Conservation (phyloP, 495 filamentous ascomycete genomes). For the Penicillium verhagenii region DNA sequence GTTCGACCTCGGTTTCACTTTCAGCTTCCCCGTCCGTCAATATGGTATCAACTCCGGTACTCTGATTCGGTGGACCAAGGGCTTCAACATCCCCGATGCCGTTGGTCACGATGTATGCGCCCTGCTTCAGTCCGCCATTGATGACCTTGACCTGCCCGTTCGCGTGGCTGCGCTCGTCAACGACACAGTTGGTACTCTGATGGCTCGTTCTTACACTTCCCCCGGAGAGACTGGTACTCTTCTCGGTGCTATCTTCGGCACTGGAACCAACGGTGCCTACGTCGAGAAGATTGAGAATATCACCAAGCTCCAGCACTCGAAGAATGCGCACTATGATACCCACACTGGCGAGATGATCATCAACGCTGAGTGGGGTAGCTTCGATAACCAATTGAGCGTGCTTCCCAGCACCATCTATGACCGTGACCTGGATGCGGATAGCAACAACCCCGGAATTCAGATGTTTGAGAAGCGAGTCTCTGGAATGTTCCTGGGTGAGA, state of each 20-base stretch:
- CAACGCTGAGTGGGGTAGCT: constrained; percentile 98
- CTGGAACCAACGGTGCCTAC: constrained; percentile 93
- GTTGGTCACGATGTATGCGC: constrained; percentile 93
- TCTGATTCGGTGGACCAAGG: constrained; percentile 96
- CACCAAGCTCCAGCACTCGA: constrained; percentile 45
- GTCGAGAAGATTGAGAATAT: constrained; percentile 56
- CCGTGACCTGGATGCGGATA: constrained; percentile 69
- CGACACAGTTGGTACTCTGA: constrained; percentile 94
- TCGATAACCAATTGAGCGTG: constrained; percentile 87
- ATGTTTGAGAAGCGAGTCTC: constrained; percentile 99
- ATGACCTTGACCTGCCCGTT: constrained; percentile 81
- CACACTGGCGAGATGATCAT: constrained; percentile 93
- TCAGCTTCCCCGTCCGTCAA: constrained; percentile 95
- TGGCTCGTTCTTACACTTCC: constrained; percentile 94
- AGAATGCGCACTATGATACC: constrained; percentile 65
- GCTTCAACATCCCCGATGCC: constrained; percentile 91
- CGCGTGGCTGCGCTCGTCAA: constrained; percentile 94
- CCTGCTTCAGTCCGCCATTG: constrained; percentile 87
- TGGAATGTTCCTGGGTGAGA: constrained; percentile 97
- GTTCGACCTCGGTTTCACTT: constrained; percentile 94
- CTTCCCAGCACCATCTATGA: constrained; percentile 88
- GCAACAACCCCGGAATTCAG: constrained; percentile 90
- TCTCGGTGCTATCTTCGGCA: constrained; percentile 87
- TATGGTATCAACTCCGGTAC: constrained; percentile 89
- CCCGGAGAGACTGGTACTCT: constrained; percentile 85